Percentiles rank a stretch among this genome's conserved stretches.
phyloP scores from a whole-genome alignment of 768 basidiomycete genomes.

The Tulasnella sp. region DNA sequence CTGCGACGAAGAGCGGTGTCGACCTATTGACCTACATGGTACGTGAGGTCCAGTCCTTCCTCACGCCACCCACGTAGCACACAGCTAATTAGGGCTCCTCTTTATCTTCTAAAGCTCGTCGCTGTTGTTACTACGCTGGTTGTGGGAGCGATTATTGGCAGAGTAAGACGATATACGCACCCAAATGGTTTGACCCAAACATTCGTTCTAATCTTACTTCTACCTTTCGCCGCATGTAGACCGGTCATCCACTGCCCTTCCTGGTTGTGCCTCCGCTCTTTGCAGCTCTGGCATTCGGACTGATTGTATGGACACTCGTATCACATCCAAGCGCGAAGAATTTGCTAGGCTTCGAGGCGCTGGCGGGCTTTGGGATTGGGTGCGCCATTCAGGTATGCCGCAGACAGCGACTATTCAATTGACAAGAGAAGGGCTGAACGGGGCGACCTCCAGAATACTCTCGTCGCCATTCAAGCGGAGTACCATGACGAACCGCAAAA shows the following conservation, averaged over 20 bases:
- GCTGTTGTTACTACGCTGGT: constrained; percentile 13
- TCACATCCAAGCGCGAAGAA: not conserved
- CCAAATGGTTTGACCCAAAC: constrained; percentile 3
- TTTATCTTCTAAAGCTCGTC: too few relatives aligned
- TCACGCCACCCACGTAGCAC: too few relatives aligned
- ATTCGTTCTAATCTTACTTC: too few relatives aligned
- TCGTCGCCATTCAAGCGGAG: constrained; percentile 33
- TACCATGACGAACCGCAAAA: constrained; percentile 25
- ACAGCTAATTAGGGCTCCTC: too few relatives aligned
- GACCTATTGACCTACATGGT: constrained; percentile 30
- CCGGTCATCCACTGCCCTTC: constrained; percentile 27
- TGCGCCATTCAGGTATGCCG: constrained; percentile 22
- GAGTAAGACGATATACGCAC: constrained; percentile 16
- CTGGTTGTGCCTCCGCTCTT: constrained; percentile 25
- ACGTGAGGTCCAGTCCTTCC: constrained; percentile 19
- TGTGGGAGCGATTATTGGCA: constrained; percentile 27
- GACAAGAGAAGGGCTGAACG: not conserved
- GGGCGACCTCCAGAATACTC: constrained; percentile 27
- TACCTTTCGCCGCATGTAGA: not conserved
- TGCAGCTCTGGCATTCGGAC: constrained; percentile 26
- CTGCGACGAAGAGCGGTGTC: constrained; percentile 28
- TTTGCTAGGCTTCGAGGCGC: constrained; percentile 31
- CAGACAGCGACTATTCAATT: not conserved
- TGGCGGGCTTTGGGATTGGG: constrained; percentile 32
- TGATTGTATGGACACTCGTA: constrained; percentile 21